These are phyloP conservation scores for Nemania sp. DNA, from an alignment of 2,329 filamentous ascomycete genomes.

Conservation along the genomic window DNA sequence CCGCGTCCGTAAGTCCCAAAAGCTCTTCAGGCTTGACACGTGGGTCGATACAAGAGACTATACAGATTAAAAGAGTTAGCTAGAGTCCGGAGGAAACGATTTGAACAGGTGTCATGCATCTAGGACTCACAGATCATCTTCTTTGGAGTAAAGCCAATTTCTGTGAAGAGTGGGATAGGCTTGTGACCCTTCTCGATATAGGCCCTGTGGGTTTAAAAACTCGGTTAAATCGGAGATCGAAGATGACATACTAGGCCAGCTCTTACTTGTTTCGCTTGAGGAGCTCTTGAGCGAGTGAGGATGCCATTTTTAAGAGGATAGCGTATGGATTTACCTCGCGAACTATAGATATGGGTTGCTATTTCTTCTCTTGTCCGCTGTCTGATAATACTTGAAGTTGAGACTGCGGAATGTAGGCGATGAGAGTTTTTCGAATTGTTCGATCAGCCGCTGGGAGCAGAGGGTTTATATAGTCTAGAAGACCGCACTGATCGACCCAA, in stretches of 20 bases:
- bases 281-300: constrained; percentile 9
- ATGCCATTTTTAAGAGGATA: constrained; percentile 18
- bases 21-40: constrained; percentile 14
- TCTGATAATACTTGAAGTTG: too few relatives aligned
- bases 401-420: too few relatives aligned
- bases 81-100: not conserved
- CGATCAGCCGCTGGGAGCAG: too few relatives aligned
- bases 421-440: too few relatives aligned
- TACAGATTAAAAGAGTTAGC: not conserved
- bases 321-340: too few relatives aligned
- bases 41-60: constrained; percentile 16
- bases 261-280: constrained; percentile 11
- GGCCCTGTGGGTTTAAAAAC: not conserved
- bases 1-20: not conserved
- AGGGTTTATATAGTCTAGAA: too few relatives aligned
- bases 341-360: too few relatives aligned
- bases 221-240: not conserved
- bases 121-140: constrained; percentile 21
- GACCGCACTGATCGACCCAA: too few relatives aligned
- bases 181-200: constrained; percentile 8
- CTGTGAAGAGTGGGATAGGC: constrained; percentile 3
- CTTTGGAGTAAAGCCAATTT: not conserved
- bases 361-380: too few relatives aligned
- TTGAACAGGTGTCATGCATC: too few relatives aligned
- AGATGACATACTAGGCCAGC: too few relatives aligned